Conservation (phyloP, 176 grass and related monocot species). For the Raddia distichophylla region DNA sequence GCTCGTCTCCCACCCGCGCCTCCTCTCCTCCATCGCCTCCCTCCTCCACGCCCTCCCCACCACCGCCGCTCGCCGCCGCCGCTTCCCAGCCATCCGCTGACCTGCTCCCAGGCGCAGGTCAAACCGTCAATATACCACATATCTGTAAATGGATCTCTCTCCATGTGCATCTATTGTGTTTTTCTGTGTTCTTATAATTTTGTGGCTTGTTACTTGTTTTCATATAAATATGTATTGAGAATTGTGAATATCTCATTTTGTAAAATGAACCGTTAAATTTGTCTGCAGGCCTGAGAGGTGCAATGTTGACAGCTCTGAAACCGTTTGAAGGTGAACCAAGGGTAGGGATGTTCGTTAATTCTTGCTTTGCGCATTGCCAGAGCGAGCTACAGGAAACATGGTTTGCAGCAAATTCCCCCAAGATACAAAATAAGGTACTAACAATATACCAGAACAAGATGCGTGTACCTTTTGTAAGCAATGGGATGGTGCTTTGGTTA, state of each 20-base stretch:
- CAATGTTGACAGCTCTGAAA: slow-evolving; percentile 59
- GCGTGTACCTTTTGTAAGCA: not conserved
- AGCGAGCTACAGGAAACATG: slow-evolving; percentile 81
- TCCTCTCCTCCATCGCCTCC: slow-evolving; percentile 62
- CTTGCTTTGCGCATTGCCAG: slow-evolving; percentile 89
- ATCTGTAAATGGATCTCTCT: too few species aligned
- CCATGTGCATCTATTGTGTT: too few species aligned
- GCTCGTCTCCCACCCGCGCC: slow-evolving; percentile 74
- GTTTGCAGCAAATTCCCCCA: slow-evolving; percentile 67
- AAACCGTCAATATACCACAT: too few species aligned
- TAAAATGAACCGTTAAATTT: too few species aligned
- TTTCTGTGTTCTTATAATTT: too few species aligned
- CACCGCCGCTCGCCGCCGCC: too few species aligned
- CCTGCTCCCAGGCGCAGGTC: too few species aligned
- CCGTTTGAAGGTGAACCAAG: slow-evolving; percentile 36
- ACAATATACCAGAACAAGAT: not conserved
- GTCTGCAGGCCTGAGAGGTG: slow-evolving; percentile 61
- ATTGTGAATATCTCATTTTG: too few species aligned
- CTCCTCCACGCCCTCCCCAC: slow-evolving; percentile 59
- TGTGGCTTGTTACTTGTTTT: too few species aligned
- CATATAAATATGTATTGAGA: too few species aligned
- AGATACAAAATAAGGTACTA: slow-evolving; percentile 62
- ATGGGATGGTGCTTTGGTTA: slow-evolving; percentile 11
- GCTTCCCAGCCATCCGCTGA: too few species aligned
- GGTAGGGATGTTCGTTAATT: slow-evolving; percentile 74